phyloP scores from a whole-genome alignment of 2,329 filamentous ascomycete genomes.

The Sclerotinia nivalis region DNA sequence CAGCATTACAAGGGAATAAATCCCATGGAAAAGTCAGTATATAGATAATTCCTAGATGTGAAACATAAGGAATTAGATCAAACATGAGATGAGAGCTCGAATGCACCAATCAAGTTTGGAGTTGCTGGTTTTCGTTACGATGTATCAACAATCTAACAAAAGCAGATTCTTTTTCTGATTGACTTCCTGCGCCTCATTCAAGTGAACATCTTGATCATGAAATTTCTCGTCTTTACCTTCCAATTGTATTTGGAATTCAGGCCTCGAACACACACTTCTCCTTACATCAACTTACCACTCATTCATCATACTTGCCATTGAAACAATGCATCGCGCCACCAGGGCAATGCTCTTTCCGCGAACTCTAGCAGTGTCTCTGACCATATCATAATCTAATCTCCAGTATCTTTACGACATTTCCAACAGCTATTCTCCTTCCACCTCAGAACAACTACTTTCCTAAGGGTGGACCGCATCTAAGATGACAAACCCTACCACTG shows the following conservation, averaged over 20 bases:
- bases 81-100: background rate
- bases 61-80: background rate
- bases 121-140: background rate
- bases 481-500: accelerated
- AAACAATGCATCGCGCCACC: background rate
- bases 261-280: background rate
- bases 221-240: background rate
- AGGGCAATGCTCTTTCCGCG: too few relatives aligned
- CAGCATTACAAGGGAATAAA: too few relatives aligned
- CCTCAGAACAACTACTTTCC: background rate
- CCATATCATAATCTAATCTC: background rate
- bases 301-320: background rate
- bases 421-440: background rate
- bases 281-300: background rate
- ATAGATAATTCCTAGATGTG: background rate
- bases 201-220: background rate
- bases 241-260: background rate
- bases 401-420: too few relatives aligned
- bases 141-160: background rate
- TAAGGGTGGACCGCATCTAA: background rate
- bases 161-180: background rate
- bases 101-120: background rate
- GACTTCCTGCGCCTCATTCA: background rate
- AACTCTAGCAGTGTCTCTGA: background rate
- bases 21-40: background rate